Evolutionary conservation across 2,329 filamentous ascomycete genomes (phyloP), one percentile per base, ranked within the genome.

Genomic region (Cercospora citrullina): DNA sequence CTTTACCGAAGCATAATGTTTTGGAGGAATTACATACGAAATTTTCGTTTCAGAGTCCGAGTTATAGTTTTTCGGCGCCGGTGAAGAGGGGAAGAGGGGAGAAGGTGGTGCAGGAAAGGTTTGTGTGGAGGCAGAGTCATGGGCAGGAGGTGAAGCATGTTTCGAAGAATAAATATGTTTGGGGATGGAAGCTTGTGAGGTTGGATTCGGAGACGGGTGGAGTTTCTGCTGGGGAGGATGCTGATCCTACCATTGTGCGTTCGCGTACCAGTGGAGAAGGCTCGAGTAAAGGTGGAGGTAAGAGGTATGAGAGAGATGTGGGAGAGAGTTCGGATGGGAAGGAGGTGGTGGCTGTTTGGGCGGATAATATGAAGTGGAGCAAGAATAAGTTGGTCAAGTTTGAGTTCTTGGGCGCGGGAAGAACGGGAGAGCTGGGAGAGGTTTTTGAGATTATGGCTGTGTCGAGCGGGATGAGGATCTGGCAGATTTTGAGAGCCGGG

Each of bases 101-200:
- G 36, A 68, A 69, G 60, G 31, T 31, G 6, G 64, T 58, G 5
- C 36, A 60, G 6, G 71, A 72, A 18, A 36, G n/a, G 4, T 72
- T 72, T 51, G 65, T 68, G 36, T 72, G 71, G 71, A 67, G 68
- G 3, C 66, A 70, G 28, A 69, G 64, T 23, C 70, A 70, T 28
- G 71, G 71, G 5, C 61, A 66, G 14, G 71, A 72, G 58, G 66
- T 73, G 18, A 60, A 68, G 45, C 42, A 63, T 23, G 61, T 73
- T 33, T 65, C 63, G 5, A 58, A n/a, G 23, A 65, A 70, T 9
- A 65, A 65, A 10, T 61, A 63, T 36, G 60, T 64, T 12, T 65
- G 71, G 63, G 70, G 68, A 4, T 72, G 63, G 59, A 72, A 72
- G 36, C 65, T 72, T 30, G 69, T 72, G n/a, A 67, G 71, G 12